phyloP scores from a whole-genome alignment of 768 basidiomycete species.

The Mrakia blollopis region DNA sequence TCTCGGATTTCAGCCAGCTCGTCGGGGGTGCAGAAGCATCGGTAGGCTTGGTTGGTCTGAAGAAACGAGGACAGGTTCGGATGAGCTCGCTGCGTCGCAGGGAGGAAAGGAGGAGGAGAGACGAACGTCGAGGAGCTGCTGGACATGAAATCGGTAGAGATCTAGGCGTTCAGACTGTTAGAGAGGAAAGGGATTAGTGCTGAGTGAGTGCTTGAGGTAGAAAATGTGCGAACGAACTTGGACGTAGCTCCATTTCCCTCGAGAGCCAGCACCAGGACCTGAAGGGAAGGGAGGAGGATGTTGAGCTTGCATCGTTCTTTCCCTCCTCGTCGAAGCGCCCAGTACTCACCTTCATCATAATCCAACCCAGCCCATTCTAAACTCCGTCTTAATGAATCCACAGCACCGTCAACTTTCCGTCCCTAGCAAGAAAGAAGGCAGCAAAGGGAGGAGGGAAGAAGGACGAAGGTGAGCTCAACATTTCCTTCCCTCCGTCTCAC shows the following conservation, averaged over 20 bases:
- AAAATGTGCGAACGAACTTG: slow-evolving; percentile 53
- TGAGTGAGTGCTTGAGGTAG: background rate
- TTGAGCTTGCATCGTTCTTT: background rate
- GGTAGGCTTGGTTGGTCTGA: slow-evolving; percentile 82
- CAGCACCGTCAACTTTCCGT: slow-evolving; percentile 16
- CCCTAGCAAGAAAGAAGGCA: background rate
- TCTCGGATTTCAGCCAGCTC: slow-evolving; percentile 64
- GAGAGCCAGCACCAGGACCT: slow-evolving; percentile 64
- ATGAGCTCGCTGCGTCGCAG: slow-evolving; percentile 12
- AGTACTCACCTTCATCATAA: slow-evolving; percentile 74
- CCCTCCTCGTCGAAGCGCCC: background rate
- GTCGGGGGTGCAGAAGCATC: slow-evolving; percentile 84
- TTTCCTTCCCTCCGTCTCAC: background rate
- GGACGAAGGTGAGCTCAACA: slow-evolving; percentile 8
- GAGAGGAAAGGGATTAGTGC: background rate
- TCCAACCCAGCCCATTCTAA: slow-evolving; percentile 86
- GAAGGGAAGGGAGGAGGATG: background rate
- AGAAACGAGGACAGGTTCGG: background rate
- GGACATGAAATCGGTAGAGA: slow-evolving; percentile 69
- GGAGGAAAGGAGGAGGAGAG: background rate
- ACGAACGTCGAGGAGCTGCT: slow-evolving; percentile 68
- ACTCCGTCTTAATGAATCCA: slow-evolving; percentile 48
- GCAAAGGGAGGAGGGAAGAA: background rate
- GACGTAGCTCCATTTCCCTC: slow-evolving; percentile 74
- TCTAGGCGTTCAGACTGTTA: slow-evolving; percentile 79